phyloP scores from a whole-genome alignment of 73 alveolate species.

The Tetrahymena thermophila region DNA sequence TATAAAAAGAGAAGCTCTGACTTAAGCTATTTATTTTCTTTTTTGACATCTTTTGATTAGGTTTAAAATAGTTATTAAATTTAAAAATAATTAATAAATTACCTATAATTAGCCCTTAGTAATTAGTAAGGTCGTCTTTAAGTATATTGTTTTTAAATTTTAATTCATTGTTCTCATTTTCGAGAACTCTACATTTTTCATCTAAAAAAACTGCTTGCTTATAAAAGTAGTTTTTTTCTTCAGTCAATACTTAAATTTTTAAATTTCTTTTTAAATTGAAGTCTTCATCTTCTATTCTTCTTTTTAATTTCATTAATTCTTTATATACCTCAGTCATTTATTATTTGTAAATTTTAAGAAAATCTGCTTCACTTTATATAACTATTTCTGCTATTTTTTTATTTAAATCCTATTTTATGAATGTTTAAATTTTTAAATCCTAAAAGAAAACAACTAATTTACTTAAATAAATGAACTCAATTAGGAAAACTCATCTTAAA shows the following conservation, averaged over 20 bases:
- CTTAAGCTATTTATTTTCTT: neutral
- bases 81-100: neutral
- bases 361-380: neutral
- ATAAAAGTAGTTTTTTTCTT: neutral
- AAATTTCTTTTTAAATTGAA: neutral
- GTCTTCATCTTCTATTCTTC: neutral
- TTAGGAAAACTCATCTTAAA: neutral
- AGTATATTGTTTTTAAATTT: neutral
- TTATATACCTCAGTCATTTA: neutral
- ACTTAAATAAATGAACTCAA: neutral
- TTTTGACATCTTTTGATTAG: neutral
- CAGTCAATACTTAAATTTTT: neutral
- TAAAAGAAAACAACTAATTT: neutral
- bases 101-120: neutral
- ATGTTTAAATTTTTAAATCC: neutral
- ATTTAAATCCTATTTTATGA: neutral
- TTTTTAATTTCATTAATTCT: neutral
- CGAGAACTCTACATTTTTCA: neutral
- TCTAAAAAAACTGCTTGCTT: neutral
- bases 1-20: neutral
- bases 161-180: neutral
- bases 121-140: neutral
- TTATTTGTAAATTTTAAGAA: neutral
- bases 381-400: neutral
- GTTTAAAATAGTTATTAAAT: neutral